Evolutionary conservation across 2,329 filamentous ascomycete species (phyloP).

Genomic region (Thermoascus crustaceus): DNA sequence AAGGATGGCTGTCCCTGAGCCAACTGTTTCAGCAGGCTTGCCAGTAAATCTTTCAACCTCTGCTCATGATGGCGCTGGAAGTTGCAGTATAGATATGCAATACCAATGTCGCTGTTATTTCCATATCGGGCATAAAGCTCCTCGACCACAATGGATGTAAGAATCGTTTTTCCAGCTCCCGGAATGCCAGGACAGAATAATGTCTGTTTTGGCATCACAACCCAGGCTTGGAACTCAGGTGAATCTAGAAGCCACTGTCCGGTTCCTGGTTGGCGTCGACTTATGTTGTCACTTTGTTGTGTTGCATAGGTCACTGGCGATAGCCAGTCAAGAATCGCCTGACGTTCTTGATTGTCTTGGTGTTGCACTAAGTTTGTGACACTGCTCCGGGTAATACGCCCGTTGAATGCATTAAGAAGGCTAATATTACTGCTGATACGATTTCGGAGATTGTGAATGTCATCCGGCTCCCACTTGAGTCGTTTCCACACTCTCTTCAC

Average conservation of each 20-base stretch:
- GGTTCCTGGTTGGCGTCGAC: conserved; percentile 8
- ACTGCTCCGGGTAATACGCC: not conserved
- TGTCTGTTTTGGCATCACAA: conserved; percentile 4
- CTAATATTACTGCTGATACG: conserved; percentile 8
- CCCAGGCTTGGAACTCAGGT: conserved; percentile 9
- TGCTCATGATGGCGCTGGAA: conserved; percentile 5
- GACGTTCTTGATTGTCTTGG: conserved; percentile 3
- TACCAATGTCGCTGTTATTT: too few species aligned
- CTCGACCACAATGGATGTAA: too few species aligned
- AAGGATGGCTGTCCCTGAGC: conserved; percentile 2
- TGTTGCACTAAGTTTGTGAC: not conserved
- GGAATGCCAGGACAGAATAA: too few species aligned
- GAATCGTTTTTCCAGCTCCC: too few species aligned
- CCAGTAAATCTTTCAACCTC: not conserved
- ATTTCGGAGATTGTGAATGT: conserved; percentile 9
- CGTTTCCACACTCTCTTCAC: conserved; percentile 19
- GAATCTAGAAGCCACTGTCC: conserved; percentile 17
- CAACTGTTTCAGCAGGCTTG: conserved; percentile 6
- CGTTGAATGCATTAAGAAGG: conserved; percentile 2
- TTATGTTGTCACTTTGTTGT: conserved; percentile 9
- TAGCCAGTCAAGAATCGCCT: conserved; percentile 8
- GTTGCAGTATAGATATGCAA: too few species aligned
- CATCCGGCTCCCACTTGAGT: conserved; percentile 11
- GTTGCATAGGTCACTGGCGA: conserved; percentile 1
- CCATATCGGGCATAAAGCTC: too few species aligned